Percentiles rank a stretch among this genome's conserved stretches.
These are phyloP conservation scores for Saposhnikovia divaricata DNA, from an alignment of 129 eudicot genomes.

Conservation along the genomic window DNA sequence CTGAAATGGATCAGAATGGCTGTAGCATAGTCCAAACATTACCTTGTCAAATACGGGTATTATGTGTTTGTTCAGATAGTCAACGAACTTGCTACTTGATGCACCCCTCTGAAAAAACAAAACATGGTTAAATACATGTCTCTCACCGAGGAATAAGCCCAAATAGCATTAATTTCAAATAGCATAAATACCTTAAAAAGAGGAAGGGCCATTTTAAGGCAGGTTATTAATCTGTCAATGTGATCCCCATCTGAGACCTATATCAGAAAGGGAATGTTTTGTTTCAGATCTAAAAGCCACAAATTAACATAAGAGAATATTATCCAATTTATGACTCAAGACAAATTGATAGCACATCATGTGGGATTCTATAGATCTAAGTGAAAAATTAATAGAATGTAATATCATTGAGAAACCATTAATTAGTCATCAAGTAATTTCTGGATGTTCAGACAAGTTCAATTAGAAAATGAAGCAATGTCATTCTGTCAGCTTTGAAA, in stretches of 20 bases:
- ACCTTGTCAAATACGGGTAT: slow-evolving; percentile 61
- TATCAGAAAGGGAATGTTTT: neutral
- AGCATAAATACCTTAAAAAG: slow-evolving; percentile 37
- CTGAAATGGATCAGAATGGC: neutral
- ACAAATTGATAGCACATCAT: neutral
- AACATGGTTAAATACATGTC: slow-evolving; percentile 16
- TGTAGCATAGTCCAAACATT: neutral
- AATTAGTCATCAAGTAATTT: neutral
- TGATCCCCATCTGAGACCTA: slow-evolving; percentile 67
- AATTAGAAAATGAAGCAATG: neutral
- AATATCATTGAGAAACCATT: neutral
- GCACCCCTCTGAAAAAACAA: slow-evolving; percentile 49
- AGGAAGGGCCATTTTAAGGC: slow-evolving; percentile 52
- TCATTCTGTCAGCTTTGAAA: neutral
- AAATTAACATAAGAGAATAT: neutral
- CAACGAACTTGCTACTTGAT: slow-evolving; percentile 55
- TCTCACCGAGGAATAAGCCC: neutral
- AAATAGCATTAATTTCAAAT: neutral
- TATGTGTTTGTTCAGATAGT: slow-evolving; percentile 44
- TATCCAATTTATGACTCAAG: neutral
- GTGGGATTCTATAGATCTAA: neutral
- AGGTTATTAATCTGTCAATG: slow-evolving; percentile 45
- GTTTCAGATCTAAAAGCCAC: neutral
- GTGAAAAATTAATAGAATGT: neutral
- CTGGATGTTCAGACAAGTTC: neutral